Evolutionary conservation across 345 rosid genomes (phyloP).

Genomic region (Citrus mangshanensis): DNA sequence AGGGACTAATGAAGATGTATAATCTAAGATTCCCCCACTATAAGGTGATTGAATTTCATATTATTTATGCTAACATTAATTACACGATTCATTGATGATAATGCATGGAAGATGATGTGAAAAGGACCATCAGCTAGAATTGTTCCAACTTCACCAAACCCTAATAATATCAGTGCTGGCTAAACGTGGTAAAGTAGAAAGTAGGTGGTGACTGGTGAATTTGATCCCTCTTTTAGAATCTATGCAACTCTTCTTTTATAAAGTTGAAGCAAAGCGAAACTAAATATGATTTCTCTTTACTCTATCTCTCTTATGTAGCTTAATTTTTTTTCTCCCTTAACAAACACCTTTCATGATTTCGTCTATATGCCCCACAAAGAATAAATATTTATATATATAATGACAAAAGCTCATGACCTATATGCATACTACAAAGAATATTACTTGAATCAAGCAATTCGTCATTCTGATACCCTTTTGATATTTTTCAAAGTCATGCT

Average conservation of each 20-base stretch:
- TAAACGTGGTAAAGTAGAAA: not conserved
- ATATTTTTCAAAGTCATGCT: not conserved
- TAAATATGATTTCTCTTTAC: not conserved
- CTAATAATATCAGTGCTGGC: not conserved
- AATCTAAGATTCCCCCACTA: no score
- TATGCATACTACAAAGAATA: not conserved
- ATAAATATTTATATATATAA: not conserved
- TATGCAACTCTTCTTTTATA: not conserved
- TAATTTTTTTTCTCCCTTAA: not conserved
- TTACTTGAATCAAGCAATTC: not conserved
- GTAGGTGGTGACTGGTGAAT: constrained; percentile 6
- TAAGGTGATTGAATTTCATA: no score
- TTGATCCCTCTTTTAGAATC: constrained; percentile 2
- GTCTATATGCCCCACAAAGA: not conserved
- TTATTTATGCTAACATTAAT: not conserved
- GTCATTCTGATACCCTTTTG: not conserved
- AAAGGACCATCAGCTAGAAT: not conserved
- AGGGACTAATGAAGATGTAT: no score
- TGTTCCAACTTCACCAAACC: constrained; percentile 7
- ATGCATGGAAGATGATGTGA: not conserved
- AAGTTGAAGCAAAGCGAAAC: not conserved
- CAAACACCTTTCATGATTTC: constrained; percentile 1
- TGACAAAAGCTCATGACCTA: no score
- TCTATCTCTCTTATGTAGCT: no score
- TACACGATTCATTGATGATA: not conserved